Evolutionary conservation across 768 basidiomycete genomes (phyloP), one percentile per base, ranked within the genome.

Genomic region (Hebeloma cylindrosporum): DNA sequence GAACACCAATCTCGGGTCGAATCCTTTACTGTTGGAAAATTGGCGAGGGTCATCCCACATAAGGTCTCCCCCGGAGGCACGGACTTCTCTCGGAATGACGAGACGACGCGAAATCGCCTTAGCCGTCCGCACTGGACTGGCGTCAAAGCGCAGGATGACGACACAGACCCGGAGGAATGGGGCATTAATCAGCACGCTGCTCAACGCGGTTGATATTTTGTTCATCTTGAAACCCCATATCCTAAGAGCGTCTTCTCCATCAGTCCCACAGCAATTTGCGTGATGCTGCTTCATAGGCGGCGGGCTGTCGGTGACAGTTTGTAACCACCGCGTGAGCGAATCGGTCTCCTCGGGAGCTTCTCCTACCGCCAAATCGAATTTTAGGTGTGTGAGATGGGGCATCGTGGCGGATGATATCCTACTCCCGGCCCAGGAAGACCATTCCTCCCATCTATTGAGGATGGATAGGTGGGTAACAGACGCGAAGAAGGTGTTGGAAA

Each of bases 381-480:
- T 68, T 35, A 72, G 49, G 50, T 69, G 64, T 1, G 68, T 65
- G 23, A 72, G 62, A 11, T 50, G 51, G 9, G 61, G 64, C 18
- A 68, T 48, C 2, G 53, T 43, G 2, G 57, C 56, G 35, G 60
- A 60, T 13, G 20, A 27, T 9, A 52, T 48, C 29, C 43, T 26
- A n/a, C 37, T 32, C n/a, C 57, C 63, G 3, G 57, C 47, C 69
- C 70, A 73, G 1, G 60, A 50, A 4, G 62, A 62, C 71, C 72
- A 74, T 7, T 72, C 69, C 28, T 72, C 66, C 71, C 71, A 74
- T 48, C 56, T 60, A 47, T 72, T 70, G 13, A 65, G 56, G 21
- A 74, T 60, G 1, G 67, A 64, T 9, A 73, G 60, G 45, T 72
- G 70, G 1, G 70, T 72, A 10, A 71, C 57, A 10, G 45, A 42